Evolutionary conservation across 2,329 filamentous ascomycete species (phyloP).

Genomic region (Ceratocystis huliohia): DNA sequence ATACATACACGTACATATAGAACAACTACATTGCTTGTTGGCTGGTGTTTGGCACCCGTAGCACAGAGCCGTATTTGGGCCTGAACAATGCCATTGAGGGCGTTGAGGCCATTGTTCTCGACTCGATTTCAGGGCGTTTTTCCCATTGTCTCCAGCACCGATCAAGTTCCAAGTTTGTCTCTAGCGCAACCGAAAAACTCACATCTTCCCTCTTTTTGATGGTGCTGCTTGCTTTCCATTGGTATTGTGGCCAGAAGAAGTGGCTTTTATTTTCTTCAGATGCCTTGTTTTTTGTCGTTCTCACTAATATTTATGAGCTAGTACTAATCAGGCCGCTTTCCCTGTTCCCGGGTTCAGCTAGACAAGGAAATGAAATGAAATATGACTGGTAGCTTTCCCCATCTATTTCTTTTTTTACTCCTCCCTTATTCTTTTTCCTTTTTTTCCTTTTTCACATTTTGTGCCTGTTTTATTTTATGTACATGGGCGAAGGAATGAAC

Average conservation of each 20-base stretch:
- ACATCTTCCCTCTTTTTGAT: background rate
- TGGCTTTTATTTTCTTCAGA: background rate
- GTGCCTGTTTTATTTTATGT: background rate
- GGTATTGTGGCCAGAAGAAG: too few relatives aligned
- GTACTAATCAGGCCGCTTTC: background rate
- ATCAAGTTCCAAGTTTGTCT: background rate
- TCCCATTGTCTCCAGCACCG: background rate
- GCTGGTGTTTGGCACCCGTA: background rate
- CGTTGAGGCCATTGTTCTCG: background rate
- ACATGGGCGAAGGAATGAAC: background rate
- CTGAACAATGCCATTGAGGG: background rate
- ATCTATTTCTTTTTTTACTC: background rate
- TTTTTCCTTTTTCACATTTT: background rate
- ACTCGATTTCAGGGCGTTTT: background rate
- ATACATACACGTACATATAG: background rate
- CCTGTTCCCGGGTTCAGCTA: conserved; percentile 6
- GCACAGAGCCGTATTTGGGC: background rate
- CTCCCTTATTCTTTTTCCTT: background rate
- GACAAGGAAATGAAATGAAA: conserved; percentile 6
- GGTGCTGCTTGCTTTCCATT: background rate
- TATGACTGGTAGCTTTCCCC: background rate
- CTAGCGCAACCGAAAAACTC: background rate
- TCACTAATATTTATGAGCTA: background rate
- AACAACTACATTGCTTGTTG: background rate
- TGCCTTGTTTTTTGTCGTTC: background rate